Evolutionary conservation across 441 rosid species (phyloP).

Genomic region (Mallotus repandus): DNA sequence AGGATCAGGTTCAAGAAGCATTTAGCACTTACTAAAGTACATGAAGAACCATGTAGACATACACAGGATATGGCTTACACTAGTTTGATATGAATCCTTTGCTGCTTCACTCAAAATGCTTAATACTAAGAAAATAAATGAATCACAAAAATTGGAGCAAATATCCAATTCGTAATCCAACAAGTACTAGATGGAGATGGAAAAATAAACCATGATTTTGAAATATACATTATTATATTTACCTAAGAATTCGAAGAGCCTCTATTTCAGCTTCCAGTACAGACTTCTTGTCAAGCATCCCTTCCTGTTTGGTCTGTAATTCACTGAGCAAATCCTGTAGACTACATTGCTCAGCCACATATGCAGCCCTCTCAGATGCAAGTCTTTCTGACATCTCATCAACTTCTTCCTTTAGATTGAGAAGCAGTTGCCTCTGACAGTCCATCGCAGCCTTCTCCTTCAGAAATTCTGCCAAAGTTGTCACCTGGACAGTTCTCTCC

Average conservation of each 20-base stretch:
- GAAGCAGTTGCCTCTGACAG: conserved; percentile 77
- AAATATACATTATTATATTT: conserved; percentile 19
- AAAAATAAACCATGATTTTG: not conserved
- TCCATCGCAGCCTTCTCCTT: conserved; percentile 82
- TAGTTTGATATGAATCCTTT: not conserved
- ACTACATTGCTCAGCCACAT: conserved; percentile 44
- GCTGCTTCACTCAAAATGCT: not conserved
- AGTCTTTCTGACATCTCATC: conserved; percentile 75
- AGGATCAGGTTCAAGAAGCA: conserved; percentile 1
- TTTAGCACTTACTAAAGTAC: not conserved
- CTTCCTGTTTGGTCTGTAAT: conserved; percentile 52
- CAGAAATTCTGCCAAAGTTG: conserved; percentile 42
- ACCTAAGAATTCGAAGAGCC: conserved; percentile 84
- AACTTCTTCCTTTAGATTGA: conserved; percentile 56
- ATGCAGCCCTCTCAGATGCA: conserved; percentile 49
- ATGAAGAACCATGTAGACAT: not conserved
- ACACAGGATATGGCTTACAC: not conserved
- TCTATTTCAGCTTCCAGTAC: conserved; percentile 73
- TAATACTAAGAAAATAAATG: not conserved
- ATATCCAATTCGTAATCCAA: conserved; percentile 8
- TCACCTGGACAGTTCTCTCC: conserved; percentile 49
- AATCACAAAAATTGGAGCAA: not conserved
- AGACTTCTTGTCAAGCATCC: conserved; percentile 57
- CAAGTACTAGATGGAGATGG: not conserved
- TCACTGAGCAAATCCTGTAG: conserved; percentile 42